Evolutionary conservation across 129 eudicot genomes (phyloP).

Genomic region (Heracleum sosnowskyi): DNA sequence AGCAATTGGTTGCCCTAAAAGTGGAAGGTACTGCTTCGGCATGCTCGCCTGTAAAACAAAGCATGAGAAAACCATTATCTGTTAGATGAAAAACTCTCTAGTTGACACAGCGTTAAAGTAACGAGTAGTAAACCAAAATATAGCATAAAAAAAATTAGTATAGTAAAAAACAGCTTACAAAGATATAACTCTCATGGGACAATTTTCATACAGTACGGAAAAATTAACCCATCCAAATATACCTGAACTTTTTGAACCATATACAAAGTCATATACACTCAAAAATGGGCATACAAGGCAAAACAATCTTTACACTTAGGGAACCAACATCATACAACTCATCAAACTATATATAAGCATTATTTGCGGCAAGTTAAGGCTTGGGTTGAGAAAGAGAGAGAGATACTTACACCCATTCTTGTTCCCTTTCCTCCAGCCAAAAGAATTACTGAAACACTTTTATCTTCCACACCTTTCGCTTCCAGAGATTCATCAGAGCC

Average conservation of each 20-base stretch:
- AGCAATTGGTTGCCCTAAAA: slow-evolving; percentile 95
- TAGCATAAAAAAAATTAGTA: not conserved
- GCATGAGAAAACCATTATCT: slow-evolving; percentile 18
- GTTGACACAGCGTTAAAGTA: not conserved
- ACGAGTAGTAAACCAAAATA: not conserved
- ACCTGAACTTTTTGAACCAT: not conserved
- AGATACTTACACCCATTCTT: slow-evolving; percentile 79
- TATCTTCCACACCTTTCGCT: slow-evolving; percentile 50
- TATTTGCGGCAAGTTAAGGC: too few species aligned
- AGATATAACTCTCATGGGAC: not conserved
- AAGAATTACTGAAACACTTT: slow-evolving; percentile 88
- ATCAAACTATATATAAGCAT: too few species aligned
- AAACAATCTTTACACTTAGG: too few species aligned
- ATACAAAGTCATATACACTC: not conserved
- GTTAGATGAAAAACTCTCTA: not conserved
- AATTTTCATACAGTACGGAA: not conserved
- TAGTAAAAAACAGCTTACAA: too few species aligned
- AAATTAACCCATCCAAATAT: not conserved
- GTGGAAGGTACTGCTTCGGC: slow-evolving; percentile 99
- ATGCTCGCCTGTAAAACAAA: slow-evolving; percentile 70
- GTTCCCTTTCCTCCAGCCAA: slow-evolving; percentile 97
- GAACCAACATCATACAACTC: too few species aligned
- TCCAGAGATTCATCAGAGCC: slow-evolving; percentile 9
- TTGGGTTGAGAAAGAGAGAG: too few species aligned
- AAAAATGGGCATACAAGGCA: not conserved